Percentiles rank a stretch among this genome's conserved stretches.
Evolutionary conservation across 2,329 filamentous ascomycete species (phyloP).

Genomic region (Grosmannia huntii): DNA sequence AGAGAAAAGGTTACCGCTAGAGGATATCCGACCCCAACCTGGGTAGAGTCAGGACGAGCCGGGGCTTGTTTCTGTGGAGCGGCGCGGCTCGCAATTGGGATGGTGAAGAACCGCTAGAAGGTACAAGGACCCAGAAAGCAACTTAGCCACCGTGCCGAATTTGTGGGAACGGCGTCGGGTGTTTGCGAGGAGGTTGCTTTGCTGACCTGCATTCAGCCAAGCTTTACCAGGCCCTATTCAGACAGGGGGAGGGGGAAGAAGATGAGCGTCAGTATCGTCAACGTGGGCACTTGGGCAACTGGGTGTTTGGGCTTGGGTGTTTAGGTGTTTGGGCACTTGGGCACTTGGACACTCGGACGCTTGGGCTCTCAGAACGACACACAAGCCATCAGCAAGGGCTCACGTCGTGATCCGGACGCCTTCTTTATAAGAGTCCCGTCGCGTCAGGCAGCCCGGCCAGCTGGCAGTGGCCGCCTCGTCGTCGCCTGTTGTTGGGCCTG

Average conservation of each 20-base stretch:
- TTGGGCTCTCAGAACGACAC: neutral
- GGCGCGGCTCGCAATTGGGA: conserved; percentile 7
- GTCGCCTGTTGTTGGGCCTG: neutral
- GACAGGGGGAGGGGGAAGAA: too few relatives aligned
- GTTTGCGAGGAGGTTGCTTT: too few relatives aligned
- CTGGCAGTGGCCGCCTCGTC: too few relatives aligned
- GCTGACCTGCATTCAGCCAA: neutral
- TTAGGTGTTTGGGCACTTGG: too few relatives aligned
- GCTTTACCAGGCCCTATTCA: neutral
- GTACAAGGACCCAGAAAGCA: neutral
- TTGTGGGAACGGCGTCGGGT: too few relatives aligned
- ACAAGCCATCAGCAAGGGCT: neutral
- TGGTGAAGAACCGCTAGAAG: neutral
- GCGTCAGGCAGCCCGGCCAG: neutral
- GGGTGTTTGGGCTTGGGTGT: too few relatives aligned
- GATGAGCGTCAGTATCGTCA: too few relatives aligned
- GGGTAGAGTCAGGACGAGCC: neutral
- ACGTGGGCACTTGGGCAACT: too few relatives aligned
- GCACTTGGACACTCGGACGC: too few relatives aligned
- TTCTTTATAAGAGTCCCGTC: neutral
- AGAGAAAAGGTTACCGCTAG: neutral
- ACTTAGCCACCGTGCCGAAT: too few relatives aligned
- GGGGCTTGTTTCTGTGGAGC: conserved; percentile 7
- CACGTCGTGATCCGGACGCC: neutral
- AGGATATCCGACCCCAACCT: conserved; percentile 3